Evolutionary conservation across 2,329 filamentous ascomycete species (phyloP).

Genomic region (Cyphellophora europaea): DNA sequence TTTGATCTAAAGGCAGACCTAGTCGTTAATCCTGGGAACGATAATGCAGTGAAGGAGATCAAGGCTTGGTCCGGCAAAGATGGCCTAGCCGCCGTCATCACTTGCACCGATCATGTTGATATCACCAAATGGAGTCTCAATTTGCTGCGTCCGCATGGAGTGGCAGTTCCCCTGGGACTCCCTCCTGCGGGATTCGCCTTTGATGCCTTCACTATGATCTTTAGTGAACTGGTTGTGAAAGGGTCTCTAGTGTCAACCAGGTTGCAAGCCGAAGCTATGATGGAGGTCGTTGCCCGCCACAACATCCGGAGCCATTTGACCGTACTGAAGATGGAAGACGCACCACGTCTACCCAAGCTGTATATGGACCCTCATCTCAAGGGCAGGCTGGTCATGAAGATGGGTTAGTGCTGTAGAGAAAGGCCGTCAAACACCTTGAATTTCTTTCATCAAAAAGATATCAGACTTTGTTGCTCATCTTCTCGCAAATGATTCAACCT

Average conservation of each 20-base stretch:
- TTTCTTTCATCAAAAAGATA: too few species aligned
- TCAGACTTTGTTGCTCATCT: too few species aligned
- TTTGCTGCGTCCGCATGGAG: slow-evolving; percentile 3
- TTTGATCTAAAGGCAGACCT: slow-evolving; percentile 3
- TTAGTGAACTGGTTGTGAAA: slow-evolving; percentile 3
- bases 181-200: slow-evolving; percentile 1
- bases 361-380: slow-evolving; percentile 4
- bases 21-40: slow-evolving; percentile 2
- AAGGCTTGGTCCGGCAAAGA: slow-evolving; percentile 3
- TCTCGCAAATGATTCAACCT: too few species aligned
- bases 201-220: slow-evolving; percentile 4
- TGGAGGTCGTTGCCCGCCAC: slow-evolving; percentile 3
- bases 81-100: slow-evolving; percentile 2
- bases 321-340: slow-evolving; percentile 2
- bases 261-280: slow-evolving; percentile 3
- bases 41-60: slow-evolving; percentile 2
- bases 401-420: too few species aligned
- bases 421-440: too few species aligned
- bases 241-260: slow-evolving; percentile 4
- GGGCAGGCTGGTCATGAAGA: slow-evolving; percentile 3
- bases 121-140: slow-evolving; percentile 3
- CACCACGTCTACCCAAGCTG: neutral
- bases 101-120: slow-evolving; percentile 4
- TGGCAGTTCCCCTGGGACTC: slow-evolving; percentile 3
- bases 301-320: slow-evolving; percentile 2